A percentile compares a stretch with the other conserved stretches of the same genome.
Conservation (phyloP, 768 basidiomycete species). For the Suillus weaverae region DNA sequence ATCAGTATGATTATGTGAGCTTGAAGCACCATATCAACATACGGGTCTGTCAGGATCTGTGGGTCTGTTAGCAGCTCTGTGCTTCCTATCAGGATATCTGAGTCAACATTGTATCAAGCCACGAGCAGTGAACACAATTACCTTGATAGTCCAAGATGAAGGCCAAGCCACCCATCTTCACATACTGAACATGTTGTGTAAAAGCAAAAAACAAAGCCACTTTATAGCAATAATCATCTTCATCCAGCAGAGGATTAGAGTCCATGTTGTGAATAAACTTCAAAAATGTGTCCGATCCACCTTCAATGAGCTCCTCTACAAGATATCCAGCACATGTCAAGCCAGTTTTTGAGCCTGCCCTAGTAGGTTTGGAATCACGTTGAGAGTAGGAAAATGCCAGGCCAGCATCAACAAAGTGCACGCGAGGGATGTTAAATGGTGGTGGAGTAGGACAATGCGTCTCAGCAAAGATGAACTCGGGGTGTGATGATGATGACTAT, state of each 20-base stretch:
- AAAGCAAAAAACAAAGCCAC: slow-evolving; percentile 7
- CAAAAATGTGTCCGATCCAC: neutral
- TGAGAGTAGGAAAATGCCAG: neutral
- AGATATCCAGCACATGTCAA: slow-evolving; percentile 6
- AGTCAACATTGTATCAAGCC: neutral
- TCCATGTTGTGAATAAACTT: slow-evolving; percentile 14
- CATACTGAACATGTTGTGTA: slow-evolving; percentile 14
- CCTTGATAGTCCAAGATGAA: slow-evolving; percentile 16
- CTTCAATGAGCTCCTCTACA: slow-evolving; percentile 8
- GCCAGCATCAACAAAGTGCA: slow-evolving; percentile 13
- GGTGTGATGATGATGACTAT: no score
- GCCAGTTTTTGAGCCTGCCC: neutral
- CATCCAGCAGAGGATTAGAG: neutral
- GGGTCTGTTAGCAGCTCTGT: neutral
- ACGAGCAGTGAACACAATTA: neutral
- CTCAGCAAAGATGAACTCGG: no score
- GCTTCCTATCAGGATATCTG: neutral
- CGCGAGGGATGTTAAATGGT: slow-evolving; percentile 9
- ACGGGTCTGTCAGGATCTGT: neutral
- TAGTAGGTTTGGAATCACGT: neutral
- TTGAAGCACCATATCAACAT: neutral
- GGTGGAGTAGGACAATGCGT: no score
- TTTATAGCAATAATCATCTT: neutral
- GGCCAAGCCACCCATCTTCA: neutral
- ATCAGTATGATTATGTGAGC: neutral